Evolutionary conservation across 2,329 filamentous ascomycete genomes (phyloP).

Genomic region (Epichloe hybrida): DNA sequence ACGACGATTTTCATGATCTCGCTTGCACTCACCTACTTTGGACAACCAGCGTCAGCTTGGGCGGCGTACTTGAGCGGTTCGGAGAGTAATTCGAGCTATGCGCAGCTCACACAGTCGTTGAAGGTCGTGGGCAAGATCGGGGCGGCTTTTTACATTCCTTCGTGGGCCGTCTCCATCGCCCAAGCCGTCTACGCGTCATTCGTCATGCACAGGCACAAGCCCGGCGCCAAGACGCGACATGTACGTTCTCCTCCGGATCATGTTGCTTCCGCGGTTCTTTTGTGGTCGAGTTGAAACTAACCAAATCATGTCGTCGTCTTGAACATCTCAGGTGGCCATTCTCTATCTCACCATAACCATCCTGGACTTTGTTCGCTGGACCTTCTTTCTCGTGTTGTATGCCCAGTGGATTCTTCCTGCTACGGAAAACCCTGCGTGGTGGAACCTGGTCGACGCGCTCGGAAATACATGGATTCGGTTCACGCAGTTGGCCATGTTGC

Average conservation of each 20-base stretch:
- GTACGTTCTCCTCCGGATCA: neutral
- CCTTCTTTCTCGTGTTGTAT: conserved; percentile 4
- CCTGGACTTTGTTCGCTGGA: conserved; percentile 5
- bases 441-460: conserved; percentile 4
- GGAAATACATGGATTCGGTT: conserved; percentile 7
- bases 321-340: neutral
- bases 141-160: conserved; percentile 4
- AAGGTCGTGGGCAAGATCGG: conserved; percentile 5
- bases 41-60: conserved; percentile 5
- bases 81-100: conserved; percentile 6
- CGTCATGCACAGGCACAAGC: conserved; percentile 6
- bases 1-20: neutral
- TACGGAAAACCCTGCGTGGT: conserved; percentile 3
- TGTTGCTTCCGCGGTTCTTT: no score
- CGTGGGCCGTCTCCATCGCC: conserved; percentile 3
- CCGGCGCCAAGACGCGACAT: conserved; percentile 1
- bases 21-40: conserved; percentile 4
- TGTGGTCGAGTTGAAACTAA: no score
- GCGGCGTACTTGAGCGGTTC: conserved; percentile 5
- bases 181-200: conserved; percentile 5
- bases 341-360: conserved; percentile 3
- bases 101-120: conserved; percentile 5
- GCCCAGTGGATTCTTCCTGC: conserved; percentile 4
- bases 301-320: neutral
- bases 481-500: conserved; percentile 1